Percentiles rank a stretch among this genome's conserved stretches.
Evolutionary conservation across 208 protist species (phyloP).

Genomic region (Lotmaria passim): DNA sequence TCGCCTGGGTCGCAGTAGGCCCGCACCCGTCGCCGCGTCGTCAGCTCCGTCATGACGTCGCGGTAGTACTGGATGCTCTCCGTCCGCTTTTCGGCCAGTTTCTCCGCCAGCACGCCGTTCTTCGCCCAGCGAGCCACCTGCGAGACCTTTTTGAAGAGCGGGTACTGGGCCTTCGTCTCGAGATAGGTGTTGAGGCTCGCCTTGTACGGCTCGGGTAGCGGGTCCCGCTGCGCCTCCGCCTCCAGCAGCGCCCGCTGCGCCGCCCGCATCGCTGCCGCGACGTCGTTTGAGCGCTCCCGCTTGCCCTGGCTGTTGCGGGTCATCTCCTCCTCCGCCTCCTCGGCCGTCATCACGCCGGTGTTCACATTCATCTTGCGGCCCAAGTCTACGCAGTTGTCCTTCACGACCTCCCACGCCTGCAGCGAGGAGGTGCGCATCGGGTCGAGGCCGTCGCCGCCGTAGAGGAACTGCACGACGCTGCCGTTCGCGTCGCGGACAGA

Average conservation of each 20-base stretch:
- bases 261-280: constrained; percentile 38
- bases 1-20: constrained; percentile 94
- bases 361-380: constrained; percentile 64
- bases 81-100: constrained; percentile 64
- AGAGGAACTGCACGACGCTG: constrained; percentile 97
- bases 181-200: constrained; percentile 59
- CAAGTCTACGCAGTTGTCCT: constrained; percentile 83
- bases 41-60: constrained; percentile 66
- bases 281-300: constrained; percentile 35
- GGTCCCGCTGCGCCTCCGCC: constrained; percentile 47
- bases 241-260: constrained; percentile 39
- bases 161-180: constrained; percentile 59
- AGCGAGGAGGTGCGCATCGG: constrained; percentile 94
- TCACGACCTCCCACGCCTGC: constrained; percentile 91
- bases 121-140: constrained; percentile 77
- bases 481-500: constrained; percentile 96
- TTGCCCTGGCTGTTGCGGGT: constrained; percentile 31
- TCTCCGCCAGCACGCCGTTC: constrained; percentile 49
- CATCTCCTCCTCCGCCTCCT: constrained; percentile 31
- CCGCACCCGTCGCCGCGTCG: constrained; percentile 52
- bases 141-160: constrained; percentile 77
- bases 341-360: constrained; percentile 35
- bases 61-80: constrained; percentile 67
- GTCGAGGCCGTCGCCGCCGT: constrained; percentile 99
- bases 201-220: constrained; percentile 58